phyloP scores from a whole-genome alignment of 768 basidiomycete genomes.

The Tulasnella sp. region DNA sequence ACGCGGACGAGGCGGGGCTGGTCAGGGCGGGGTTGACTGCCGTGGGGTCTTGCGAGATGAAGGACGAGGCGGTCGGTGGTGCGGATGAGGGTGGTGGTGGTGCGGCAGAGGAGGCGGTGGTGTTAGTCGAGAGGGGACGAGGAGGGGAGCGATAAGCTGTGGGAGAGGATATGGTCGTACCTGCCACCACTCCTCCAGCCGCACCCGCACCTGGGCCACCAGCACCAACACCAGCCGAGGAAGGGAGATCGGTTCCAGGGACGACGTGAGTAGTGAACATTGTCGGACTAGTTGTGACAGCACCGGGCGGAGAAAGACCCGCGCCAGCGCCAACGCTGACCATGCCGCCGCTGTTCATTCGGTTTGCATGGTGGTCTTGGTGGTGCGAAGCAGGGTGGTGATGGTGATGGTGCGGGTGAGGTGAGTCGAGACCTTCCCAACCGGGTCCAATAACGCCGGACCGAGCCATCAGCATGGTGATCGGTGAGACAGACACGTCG shows the following conservation, averaged over 20 bases:
- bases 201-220: neutral
- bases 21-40: neutral
- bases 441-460: slow-evolving; percentile 17
- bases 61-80: neutral
- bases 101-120: neutral
- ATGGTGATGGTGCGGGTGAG: neutral
- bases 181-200: neutral
- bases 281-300: slow-evolving; percentile 6
- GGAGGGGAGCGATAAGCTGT: slow-evolving; percentile 9
- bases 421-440: slow-evolving; percentile 7
- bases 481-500: slow-evolving; percentile 17
- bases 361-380: neutral
- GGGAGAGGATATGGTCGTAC: neutral
- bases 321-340: neutral
- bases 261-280: neutral
- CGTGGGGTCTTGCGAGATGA: neutral
- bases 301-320: slow-evolving; percentile 1
- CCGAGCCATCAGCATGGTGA: slow-evolving; percentile 9
- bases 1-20: neutral
- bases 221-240: neutral
- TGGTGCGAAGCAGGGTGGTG: neutral
- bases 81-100: neutral
- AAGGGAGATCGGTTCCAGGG: neutral
- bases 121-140: neutral
- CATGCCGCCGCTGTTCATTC: neutral